These are phyloP conservation scores for Barnettozyma botsteinii DNA, from an alignment of 805 yeast species.

Conservation along the genomic window DNA sequence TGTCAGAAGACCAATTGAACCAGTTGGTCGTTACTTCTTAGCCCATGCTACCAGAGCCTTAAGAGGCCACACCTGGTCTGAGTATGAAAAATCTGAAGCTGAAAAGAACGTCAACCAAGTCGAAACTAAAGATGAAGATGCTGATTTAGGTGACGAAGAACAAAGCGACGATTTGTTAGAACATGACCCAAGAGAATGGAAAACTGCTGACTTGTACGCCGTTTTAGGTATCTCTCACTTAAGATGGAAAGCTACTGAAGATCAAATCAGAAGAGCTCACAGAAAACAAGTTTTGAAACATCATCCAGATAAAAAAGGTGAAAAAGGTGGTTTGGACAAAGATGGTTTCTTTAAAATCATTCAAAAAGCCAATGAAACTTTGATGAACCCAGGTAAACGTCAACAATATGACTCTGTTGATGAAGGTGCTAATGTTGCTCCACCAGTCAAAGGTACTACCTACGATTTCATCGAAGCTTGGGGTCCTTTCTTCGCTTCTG, in stretches of 20 bases:
- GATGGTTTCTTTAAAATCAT: constrained; percentile 97
- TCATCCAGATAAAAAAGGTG: constrained; percentile 98
- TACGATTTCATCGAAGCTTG: constrained; percentile 89
- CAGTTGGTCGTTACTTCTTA: constrained; percentile 91
- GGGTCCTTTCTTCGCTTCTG: constrained; percentile 87
- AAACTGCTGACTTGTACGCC: constrained; percentile 90
- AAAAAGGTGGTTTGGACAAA: constrained; percentile 74
- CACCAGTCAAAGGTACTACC: constrained; percentile 59
- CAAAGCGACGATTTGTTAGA: constrained; percentile 62
- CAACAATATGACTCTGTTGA: constrained; percentile 96
- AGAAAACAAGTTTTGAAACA: constrained; percentile 94
- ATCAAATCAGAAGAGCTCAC: constrained; percentile 93
- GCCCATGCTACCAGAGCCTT: constrained; percentile 95
- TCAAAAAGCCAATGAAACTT: constrained; percentile 90
- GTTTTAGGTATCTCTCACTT: constrained; percentile 90
- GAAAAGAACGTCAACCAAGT: constrained; percentile 71
- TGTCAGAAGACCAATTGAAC: constrained; percentile 81
- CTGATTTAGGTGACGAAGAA: constrained; percentile 68
- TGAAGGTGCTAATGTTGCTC: constrained; percentile 73
- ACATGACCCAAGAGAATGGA: constrained; percentile 98
- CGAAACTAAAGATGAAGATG: constrained; percentile 47
- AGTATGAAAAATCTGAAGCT: constrained; percentile 90
- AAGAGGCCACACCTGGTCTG: constrained; percentile 98
- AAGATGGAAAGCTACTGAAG: constrained; percentile 87
- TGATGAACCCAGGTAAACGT: constrained; percentile 82